Conservation (phyloP, 371 early-diverging fungal species). For the Mucor sp. region DNA sequence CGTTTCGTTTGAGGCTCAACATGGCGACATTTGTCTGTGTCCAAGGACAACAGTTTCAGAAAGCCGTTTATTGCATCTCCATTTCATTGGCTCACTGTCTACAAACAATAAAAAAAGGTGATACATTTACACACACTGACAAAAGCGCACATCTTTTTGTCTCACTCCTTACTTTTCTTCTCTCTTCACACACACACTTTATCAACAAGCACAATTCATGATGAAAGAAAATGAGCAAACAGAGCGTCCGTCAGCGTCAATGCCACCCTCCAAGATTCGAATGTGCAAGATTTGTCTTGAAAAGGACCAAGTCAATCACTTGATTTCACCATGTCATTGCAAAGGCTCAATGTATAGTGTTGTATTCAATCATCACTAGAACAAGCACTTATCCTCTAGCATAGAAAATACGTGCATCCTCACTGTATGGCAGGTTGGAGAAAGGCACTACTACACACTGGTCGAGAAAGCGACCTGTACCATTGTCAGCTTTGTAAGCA, state of each 20-base stretch:
- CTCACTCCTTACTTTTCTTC: background rate
- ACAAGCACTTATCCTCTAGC: background rate
- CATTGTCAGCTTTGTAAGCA: slow-evolving; percentile 44
- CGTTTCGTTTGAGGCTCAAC: too few relatives aligned
- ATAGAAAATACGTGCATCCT: slow-evolving; percentile 61
- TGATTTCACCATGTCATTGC: slow-evolving; percentile 62
- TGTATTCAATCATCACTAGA: background rate
- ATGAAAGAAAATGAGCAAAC: background rate
- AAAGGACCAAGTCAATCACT: slow-evolving; percentile 38
- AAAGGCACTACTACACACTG: slow-evolving; percentile 27
- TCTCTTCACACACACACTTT: background rate
- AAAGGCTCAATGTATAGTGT: slow-evolving; percentile 55
- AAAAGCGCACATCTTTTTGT: background rate
- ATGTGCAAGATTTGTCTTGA: slow-evolving; percentile 60
- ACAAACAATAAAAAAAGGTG: background rate
- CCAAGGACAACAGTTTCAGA: background rate
- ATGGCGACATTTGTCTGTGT: too few relatives aligned
- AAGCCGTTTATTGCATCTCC: background rate
- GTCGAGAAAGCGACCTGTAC: slow-evolving; percentile 36
- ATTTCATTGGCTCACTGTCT: background rate
- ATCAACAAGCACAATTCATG: background rate
- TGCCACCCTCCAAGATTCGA: background rate
- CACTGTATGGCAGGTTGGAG: slow-evolving; percentile 61
- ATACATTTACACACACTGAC: slow-evolving; percentile 5
- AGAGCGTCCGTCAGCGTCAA: background rate